A percentile compares a stretch with the other conserved stretches of the same genome.
Evolutionary conservation across 164 flowering plant species (phyloP).

Genomic region (Magnolia changhungtana): DNA sequence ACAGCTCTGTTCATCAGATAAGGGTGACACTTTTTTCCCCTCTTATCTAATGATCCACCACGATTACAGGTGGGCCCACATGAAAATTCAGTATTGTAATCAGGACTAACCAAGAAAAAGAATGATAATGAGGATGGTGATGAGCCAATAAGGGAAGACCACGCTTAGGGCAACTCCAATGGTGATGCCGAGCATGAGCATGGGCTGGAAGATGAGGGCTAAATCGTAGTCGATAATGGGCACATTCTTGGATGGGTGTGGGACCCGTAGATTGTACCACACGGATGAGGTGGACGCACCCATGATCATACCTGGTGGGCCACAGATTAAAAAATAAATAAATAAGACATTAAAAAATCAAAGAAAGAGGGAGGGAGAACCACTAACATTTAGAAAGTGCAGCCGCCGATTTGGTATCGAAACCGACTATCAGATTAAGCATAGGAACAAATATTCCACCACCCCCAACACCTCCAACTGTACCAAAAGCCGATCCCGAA

Average conservation of each 20-base stretch:
- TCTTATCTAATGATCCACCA: no score
- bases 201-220: slow-evolving; percentile 89
- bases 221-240: slow-evolving; percentile 92
- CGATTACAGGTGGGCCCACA: background rate
- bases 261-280: slow-evolving; percentile 90
- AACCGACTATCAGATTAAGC: slow-evolving; percentile 86
- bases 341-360: background rate
- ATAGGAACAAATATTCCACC: slow-evolving; percentile 98
- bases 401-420: slow-evolving; percentile 95
- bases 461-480: slow-evolving; percentile 95
- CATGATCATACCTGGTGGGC: slow-evolving; percentile 86
- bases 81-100: background rate
- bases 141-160: slow-evolving; percentile 95
- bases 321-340: slow-evolving; percentile 5
- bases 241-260: slow-evolving; percentile 75
- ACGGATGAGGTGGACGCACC: slow-evolving; percentile 90
- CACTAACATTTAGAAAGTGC: slow-evolving; percentile 87
- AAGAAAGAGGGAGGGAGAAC: background rate
- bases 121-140: slow-evolving; percentile 86
- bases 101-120: slow-evolving; percentile 63
- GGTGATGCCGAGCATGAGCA: slow-evolving; percentile 93
- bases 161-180: slow-evolving; percentile 84
- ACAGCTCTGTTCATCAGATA: no score
- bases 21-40: no score
- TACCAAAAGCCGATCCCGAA: slow-evolving; percentile 85